Conservation (phyloP, 176 grass and related monocot species). For the Oryza meridionalis region DNA sequence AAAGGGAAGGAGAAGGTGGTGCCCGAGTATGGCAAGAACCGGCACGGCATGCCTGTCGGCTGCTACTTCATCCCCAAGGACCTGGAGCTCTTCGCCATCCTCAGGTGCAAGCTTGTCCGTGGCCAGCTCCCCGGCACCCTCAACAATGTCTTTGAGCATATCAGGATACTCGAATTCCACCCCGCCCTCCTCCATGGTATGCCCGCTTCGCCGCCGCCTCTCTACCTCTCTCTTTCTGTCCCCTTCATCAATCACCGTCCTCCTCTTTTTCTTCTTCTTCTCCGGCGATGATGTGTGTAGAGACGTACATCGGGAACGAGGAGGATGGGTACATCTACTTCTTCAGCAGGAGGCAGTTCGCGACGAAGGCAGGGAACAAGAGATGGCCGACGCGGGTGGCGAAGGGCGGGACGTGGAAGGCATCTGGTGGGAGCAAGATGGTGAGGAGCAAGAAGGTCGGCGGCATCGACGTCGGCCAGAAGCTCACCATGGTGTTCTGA, state of each 20-base stretch:
- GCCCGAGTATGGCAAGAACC: neutral
- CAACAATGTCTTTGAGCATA: neutral
- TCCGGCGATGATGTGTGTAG: too few relatives aligned
- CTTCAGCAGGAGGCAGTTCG: neutral
- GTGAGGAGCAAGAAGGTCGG: neutral
- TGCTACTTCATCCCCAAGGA: conserved; percentile 5
- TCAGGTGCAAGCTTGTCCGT: neutral
- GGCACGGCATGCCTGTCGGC: conserved; percentile 33
- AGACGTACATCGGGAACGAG: neutral
- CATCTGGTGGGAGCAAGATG: neutral
- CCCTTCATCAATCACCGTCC: too few relatives aligned
- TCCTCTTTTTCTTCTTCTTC: too few relatives aligned
- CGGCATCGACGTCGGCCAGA: neutral
- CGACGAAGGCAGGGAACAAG: neutral
- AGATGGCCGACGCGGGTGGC: neutral
- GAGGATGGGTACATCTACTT: conserved; percentile 46
- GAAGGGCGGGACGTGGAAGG: conserved; percentile 34
- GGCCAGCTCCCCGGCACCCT: neutral
- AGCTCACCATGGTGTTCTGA: conserved; percentile 40
- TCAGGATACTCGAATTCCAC: conserved; percentile 19
- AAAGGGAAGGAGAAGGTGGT: neutral
- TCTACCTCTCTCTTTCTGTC: too few relatives aligned
- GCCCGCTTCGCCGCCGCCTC: neutral
- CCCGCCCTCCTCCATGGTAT: conserved; percentile 34
- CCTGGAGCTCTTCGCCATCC: conserved; percentile 3